Percentiles rank a stretch among this genome's conserved stretches.
These are phyloP conservation scores for Colletotrichum somersetense DNA, from an alignment of 2,329 filamentous ascomycete species.

Conservation along the genomic window DNA sequence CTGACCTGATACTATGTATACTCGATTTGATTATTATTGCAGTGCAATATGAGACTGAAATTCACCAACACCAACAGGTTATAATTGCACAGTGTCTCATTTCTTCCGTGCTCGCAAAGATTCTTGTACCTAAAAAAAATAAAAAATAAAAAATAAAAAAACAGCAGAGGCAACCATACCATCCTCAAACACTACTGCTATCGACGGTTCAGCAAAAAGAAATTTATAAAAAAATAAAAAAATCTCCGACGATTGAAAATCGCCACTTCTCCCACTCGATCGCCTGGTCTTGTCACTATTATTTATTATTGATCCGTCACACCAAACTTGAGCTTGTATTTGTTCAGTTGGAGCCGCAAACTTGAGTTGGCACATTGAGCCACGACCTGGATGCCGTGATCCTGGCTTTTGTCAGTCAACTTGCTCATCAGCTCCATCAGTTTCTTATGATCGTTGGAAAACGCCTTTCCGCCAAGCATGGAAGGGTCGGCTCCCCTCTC, in stretches of 20 bases:
- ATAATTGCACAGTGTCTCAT: no score
- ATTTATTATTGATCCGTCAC: not conserved
- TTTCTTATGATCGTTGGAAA: not conserved
- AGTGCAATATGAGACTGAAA: not conserved
- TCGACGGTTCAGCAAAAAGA: not conserved
- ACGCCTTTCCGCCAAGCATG: slow-evolving; percentile 6
- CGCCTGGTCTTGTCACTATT: not conserved
- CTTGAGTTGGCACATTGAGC: not conserved
- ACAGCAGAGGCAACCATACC: no score
- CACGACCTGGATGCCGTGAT: not conserved
- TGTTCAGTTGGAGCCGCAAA: not conserved
- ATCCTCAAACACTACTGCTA: no score
- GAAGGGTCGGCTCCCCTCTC: slow-evolving; percentile 9
- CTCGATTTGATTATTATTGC: not conserved
- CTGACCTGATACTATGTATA: not conserved
- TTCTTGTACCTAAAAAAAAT: no score
- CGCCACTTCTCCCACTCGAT: rapidly evolving
- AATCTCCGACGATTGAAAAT: not conserved
- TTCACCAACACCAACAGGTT: no score
- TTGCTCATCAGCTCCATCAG: not conserved
- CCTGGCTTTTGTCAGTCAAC: not conserved
- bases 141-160: no score
- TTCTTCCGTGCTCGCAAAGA: no score
- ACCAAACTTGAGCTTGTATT: not conserved
- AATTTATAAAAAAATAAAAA: no score